These are phyloP conservation scores for Parmales sp. DNA, from an alignment of 108 stramenopile species.

Conservation along the genomic window DNA sequence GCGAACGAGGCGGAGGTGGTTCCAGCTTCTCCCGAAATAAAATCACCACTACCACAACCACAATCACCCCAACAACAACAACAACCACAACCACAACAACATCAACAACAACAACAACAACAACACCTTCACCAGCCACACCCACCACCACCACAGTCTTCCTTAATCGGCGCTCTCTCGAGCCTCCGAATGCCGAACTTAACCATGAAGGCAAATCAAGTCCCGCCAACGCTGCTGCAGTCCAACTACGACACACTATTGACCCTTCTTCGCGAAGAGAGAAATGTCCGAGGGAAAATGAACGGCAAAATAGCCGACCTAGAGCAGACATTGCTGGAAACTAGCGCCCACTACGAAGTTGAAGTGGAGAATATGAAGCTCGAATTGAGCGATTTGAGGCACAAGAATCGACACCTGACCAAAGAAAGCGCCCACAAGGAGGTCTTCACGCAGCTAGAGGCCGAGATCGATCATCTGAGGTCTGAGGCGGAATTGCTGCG, in stretches of 20 bases:
- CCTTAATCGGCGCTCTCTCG: too few relatives aligned
- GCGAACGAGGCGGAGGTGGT: too few relatives aligned
- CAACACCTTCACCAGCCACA: too few relatives aligned
- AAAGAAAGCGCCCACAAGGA: background rate
- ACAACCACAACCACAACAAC: too few relatives aligned
- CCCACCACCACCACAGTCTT: too few relatives aligned
- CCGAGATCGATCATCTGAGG: background rate
- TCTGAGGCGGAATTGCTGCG: background rate
- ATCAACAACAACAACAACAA: too few relatives aligned
- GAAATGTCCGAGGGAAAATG: background rate
- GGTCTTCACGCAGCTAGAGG: constrained; percentile 5
- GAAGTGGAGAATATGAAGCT: background rate
- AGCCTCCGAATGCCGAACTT: too few relatives aligned
- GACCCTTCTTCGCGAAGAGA: background rate
- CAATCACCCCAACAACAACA: too few relatives aligned
- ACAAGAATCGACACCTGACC: background rate
- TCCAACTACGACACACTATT: background rate
- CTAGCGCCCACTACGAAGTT: background rate
- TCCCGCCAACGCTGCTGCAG: background rate
- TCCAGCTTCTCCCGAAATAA: too few relatives aligned
- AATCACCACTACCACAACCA: too few relatives aligned
- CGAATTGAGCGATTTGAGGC: background rate
- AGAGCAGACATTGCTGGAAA: background rate
- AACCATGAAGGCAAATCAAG: too few relatives aligned
- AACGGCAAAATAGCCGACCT: background rate